Conservation (phyloP, 1,284 basidiomycete genomes). For the Sanghuangporus sanghuang region DNA sequence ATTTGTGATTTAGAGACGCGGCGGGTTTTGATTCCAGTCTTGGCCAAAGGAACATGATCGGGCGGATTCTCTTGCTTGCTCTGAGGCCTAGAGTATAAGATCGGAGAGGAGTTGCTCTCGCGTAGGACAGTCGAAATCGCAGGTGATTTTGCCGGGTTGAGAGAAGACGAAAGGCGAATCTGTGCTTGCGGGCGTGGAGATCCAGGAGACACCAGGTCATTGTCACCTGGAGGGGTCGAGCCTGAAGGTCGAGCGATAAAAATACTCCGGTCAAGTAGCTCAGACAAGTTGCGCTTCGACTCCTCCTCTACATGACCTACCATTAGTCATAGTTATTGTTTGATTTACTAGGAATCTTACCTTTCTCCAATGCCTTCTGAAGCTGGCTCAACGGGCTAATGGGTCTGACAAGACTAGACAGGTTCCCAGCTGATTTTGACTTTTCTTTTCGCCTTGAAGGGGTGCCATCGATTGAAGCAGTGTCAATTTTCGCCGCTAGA, state of each 20-base stretch:
- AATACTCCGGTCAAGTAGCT: conserved; percentile 58
- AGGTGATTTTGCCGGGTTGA: conserved; percentile 1
- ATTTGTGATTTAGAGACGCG: conserved; percentile 68
- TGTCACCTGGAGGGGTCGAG: conserved; percentile 23
- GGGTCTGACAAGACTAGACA: conserved; percentile 57
- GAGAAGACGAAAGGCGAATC: conserved; percentile 1
- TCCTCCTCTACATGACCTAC: conserved; percentile 20
- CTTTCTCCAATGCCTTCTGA: conserved; percentile 55
- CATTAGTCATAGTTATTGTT: not conserved
- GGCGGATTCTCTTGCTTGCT: conserved; percentile 48
- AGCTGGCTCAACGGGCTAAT: conserved; percentile 60
- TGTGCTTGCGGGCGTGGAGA: not conserved
- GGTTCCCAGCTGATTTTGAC: conserved; percentile 41
- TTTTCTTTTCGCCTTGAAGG: conserved; percentile 64
- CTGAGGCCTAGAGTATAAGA: conserved; percentile 46
- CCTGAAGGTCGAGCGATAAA: conserved; percentile 50
- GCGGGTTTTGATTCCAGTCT: conserved; percentile 69
- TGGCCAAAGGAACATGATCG: conserved; percentile 33
- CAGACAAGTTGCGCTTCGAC: conserved; percentile 49
- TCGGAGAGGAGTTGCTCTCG: conserved; percentile 23
- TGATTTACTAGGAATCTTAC: conserved; percentile 31
- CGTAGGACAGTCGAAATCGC: conserved; percentile 27
- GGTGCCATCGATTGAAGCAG: conserved; percentile 36
- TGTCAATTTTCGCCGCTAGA: conserved; percentile 24
- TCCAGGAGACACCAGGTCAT: conserved; percentile 26